phyloP scores from a whole-genome alignment of 192 early-diverging fungal genomes.

The Kickxella alabastrina region DNA sequence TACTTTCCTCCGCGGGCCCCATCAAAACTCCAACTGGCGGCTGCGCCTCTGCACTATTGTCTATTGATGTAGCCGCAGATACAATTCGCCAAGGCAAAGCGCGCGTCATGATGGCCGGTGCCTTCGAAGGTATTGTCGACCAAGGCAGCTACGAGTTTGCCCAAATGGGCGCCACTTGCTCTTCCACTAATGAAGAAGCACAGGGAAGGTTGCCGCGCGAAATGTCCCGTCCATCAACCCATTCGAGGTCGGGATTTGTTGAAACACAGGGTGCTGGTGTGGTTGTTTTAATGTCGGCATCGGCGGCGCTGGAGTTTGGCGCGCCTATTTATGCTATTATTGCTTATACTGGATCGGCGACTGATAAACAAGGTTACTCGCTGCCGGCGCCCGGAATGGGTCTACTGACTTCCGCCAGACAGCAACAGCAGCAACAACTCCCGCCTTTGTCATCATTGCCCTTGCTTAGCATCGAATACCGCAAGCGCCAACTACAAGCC shows the following conservation, averaged over 20 bases:
- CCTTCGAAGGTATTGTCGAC: conserved; percentile 89
- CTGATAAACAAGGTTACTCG: conserved; percentile 90
- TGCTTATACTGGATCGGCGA: conserved; percentile 82
- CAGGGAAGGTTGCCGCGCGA: conserved; percentile 78
- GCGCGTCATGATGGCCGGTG: conserved; percentile 89
- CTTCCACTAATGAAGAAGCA: conserved; percentile 74
- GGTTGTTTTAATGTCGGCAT: conserved; percentile 85
- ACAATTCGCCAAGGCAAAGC: conserved; percentile 87
- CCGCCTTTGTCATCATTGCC: too few species aligned
- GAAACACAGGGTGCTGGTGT: conserved; percentile 92
- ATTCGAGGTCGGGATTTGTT: conserved; percentile 90
- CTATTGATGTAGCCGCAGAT: conserved; percentile 88
- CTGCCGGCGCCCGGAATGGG: conserved; percentile 95
- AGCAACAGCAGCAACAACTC: conserved; percentile 52
- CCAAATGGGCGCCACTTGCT: conserved; percentile 97
- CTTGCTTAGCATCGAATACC: conserved; percentile 78
- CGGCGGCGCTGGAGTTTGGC: conserved; percentile 85
- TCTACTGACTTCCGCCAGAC: conserved; percentile 84
- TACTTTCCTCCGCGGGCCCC: conserved; percentile 87
- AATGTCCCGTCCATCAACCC: conserved; percentile 88
- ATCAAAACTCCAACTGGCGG: conserved; percentile 80
- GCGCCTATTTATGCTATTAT: conserved; percentile 89
- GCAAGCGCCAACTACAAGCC: conserved; percentile 65
- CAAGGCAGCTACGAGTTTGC: conserved; percentile 95
- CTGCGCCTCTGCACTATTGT: conserved; percentile 88